These are phyloP conservation scores for Coemansia reversa DNA, from an alignment of 192 early-diverging fungal genomes.

Conservation along the genomic window DNA sequence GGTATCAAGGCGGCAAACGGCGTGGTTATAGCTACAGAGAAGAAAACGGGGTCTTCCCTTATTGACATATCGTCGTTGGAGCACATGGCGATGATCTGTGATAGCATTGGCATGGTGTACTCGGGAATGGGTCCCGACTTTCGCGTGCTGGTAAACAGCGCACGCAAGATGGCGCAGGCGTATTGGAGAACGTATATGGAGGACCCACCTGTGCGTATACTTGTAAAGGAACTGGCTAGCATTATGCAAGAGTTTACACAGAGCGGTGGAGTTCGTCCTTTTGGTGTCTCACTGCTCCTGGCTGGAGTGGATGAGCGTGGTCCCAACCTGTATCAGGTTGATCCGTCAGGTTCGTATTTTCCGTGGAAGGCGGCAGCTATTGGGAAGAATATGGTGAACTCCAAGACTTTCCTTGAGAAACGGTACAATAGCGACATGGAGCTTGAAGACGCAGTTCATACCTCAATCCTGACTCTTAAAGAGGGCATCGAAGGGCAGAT, in stretches of 20 bases:
- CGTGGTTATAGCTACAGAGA: slow-evolving; percentile 97
- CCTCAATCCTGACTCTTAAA: slow-evolving; percentile 97
- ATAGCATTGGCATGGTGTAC: slow-evolving; percentile 97
- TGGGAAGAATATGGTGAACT: slow-evolving; percentile 99
- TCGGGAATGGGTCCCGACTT: slow-evolving; percentile 99
- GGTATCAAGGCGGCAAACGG: slow-evolving; percentile 98
- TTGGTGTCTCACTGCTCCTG: slow-evolving; percentile 96
- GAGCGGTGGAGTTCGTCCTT: slow-evolving; percentile 97
- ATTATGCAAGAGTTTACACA: slow-evolving; percentile 99
- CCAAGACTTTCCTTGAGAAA: slow-evolving; percentile 99
- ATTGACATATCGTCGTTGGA: slow-evolving; percentile 92
- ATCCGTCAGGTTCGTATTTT: slow-evolving; percentile 98
- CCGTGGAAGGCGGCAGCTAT: slow-evolving; percentile 99
- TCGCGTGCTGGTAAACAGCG: slow-evolving; percentile 91
- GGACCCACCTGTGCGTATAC: slow-evolving; percentile 91
- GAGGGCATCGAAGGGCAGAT: slow-evolving; percentile 99
- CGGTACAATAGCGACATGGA: slow-evolving; percentile 90
- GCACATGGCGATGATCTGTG: slow-evolving; percentile 86
- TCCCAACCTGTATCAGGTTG: slow-evolving; percentile 95
- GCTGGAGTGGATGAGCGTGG: slow-evolving; percentile 93
- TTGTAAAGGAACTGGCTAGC: slow-evolving; percentile 94
- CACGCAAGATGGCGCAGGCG: slow-evolving; percentile 93
- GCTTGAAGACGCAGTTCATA: slow-evolving; percentile 98
- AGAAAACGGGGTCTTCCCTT: slow-evolving; percentile 87
- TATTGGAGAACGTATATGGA: slow-evolving; percentile 93